A percentile compares a stretch with the other conserved stretches of the same genome.
phyloP scores from a whole-genome alignment of 129 eudicot species.

The Kitagawia praeruptora region DNA sequence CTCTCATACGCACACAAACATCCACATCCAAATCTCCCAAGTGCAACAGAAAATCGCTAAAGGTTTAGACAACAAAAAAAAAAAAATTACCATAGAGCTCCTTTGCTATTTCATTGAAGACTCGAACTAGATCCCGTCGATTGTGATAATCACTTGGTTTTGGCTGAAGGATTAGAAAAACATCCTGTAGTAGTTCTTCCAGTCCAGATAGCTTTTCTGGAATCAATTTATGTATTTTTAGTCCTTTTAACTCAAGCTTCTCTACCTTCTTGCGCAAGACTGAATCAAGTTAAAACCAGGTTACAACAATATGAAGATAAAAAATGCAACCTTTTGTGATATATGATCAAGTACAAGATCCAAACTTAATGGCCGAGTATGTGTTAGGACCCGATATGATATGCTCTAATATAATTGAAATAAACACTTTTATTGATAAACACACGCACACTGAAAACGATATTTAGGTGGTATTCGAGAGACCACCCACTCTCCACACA shows the following conservation, averaged over 20 bases:
- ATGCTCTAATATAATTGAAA: too few relatives aligned
- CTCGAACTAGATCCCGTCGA: slow-evolving; percentile 56
- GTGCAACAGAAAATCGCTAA: background rate
- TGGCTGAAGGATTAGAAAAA: slow-evolving; percentile 51
- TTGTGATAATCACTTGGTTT: slow-evolving; percentile 56
- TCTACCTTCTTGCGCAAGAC: slow-evolving; percentile 56
- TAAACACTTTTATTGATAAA: too few relatives aligned
- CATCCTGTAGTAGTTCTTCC: slow-evolving; percentile 45
- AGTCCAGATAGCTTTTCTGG: slow-evolving; percentile 29
- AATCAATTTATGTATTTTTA: slow-evolving; percentile 27
- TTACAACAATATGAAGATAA: background rate
- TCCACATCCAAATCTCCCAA: background rate
- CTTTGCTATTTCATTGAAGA: slow-evolving; percentile 74
- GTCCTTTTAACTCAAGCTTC: slow-evolving; percentile 55
- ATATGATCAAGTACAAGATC: slow-evolving; percentile 1
- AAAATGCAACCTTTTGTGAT: background rate
- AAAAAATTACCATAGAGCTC: slow-evolving; percentile 92
- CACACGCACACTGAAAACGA: too few relatives aligned
- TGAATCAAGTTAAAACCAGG: slow-evolving; percentile 25
- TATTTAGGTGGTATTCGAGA: too few relatives aligned
- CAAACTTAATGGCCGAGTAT: background rate
- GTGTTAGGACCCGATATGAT: too few relatives aligned
- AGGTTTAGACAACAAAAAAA: background rate
- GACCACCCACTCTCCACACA: too few relatives aligned
- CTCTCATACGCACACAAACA: background rate